Percentiles rank a stretch among this genome's conserved stretches.
Evolutionary conservation across 2,329 filamentous ascomycete species (phyloP).

Genomic region (Alternaria novae-zelandiae): DNA sequence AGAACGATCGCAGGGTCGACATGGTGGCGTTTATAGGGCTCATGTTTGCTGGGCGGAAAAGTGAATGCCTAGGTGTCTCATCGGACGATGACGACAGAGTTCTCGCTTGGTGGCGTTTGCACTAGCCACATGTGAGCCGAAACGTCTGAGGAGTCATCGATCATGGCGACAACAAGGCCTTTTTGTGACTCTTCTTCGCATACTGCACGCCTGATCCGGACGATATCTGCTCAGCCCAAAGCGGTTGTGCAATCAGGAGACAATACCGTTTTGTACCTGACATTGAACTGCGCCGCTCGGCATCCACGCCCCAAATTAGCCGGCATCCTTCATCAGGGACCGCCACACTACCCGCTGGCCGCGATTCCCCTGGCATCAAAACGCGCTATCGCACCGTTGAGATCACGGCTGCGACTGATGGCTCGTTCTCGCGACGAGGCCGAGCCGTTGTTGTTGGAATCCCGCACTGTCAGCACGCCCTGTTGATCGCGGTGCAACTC

Average conservation of each 20-base stretch:
- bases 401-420: neutral
- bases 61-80: constrained; percentile 10
- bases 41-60: constrained; percentile 11
- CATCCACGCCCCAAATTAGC: neutral
- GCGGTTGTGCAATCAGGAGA: neutral
- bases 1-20: neutral
- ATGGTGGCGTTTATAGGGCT: neutral
- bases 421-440: neutral
- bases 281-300: neutral
- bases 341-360: neutral
- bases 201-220: neutral
- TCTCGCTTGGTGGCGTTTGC: constrained; percentile 11
- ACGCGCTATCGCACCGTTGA: constrained; percentile 3
- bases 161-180: neutral
- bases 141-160: neutral
- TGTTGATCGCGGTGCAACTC: constrained; percentile 1
- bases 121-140: constrained; percentile 8
- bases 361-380: constrained; percentile 6
- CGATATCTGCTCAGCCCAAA: neutral
- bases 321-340: neutral
- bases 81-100: constrained; percentile 28
- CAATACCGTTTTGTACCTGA: neutral
- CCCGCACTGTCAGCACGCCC: neutral
- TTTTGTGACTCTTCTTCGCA: neutral
- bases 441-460: neutral